Conservation (phyloP, 345 rosid species). For the Sonneratia alba region DNA sequence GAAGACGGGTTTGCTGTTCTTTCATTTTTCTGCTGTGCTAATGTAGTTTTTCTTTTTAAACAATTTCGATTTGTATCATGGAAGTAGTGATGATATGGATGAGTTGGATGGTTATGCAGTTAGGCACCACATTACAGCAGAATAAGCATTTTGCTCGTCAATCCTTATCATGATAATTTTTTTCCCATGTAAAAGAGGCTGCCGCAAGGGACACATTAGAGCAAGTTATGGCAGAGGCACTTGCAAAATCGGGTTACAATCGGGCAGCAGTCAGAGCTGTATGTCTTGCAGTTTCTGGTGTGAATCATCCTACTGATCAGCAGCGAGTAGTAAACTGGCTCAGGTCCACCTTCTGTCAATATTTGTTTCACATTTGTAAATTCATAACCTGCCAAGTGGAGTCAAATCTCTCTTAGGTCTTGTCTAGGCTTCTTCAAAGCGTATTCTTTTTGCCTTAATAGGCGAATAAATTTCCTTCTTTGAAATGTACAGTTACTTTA, state of each 20-base stretch:
- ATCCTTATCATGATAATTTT: not conserved
- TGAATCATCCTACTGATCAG: constrained; percentile 85
- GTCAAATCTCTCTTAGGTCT: not conserved
- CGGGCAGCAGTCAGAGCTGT: constrained; percentile 69
- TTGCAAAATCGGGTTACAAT: constrained; percentile 49
- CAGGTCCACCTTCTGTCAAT: constrained; percentile 33
- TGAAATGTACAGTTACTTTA: too few relatives aligned
- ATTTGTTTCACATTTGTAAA: not conserved
- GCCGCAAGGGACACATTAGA: constrained; percentile 79
- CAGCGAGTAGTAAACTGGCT: constrained; percentile 69
- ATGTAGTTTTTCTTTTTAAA: not conserved
- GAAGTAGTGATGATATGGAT: too few relatives aligned
- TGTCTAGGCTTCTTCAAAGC: too few relatives aligned
- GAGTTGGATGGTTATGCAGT: too few relatives aligned
- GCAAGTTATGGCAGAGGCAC: constrained; percentile 76
- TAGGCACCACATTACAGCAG: not conserved
- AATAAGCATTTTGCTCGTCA: too few relatives aligned
- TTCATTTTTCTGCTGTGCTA: too few relatives aligned
- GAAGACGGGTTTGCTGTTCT: too few relatives aligned
- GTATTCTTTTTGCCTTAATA: too few relatives aligned
- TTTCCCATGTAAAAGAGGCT: constrained; percentile 40
- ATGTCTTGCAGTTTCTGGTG: constrained; percentile 93
- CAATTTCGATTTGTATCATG: not conserved
- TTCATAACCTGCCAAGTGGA: not conserved
- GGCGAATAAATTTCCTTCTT: too few relatives aligned